Conservation (phyloP, 768 basidiomycete genomes). For the Suillus bovinus region DNA sequence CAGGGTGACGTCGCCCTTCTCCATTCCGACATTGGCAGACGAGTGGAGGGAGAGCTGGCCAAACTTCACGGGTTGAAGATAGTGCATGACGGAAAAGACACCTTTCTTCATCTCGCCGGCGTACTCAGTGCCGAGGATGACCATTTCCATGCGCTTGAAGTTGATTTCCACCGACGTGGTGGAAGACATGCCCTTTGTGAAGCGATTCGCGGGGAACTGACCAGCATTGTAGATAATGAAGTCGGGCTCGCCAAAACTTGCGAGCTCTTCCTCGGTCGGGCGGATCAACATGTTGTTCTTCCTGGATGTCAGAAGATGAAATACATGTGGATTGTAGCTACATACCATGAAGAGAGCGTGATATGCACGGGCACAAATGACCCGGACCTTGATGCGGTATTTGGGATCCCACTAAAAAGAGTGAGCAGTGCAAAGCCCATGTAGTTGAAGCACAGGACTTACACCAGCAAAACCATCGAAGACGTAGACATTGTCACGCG, state of each 20-base stretch:
- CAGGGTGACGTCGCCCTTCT: constrained; percentile 89
- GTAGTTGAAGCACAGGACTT: constrained; percentile 25
- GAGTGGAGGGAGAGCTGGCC: constrained; percentile 98
- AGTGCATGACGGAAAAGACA: constrained; percentile 99
- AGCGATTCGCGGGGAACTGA: constrained; percentile 99
- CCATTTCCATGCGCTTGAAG: constrained; percentile 99
- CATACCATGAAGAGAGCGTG: constrained; percentile 97
- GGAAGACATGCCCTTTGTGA: constrained; percentile 99
- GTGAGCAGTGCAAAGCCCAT: constrained; percentile 4
- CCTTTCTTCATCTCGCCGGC: constrained; percentile 99
- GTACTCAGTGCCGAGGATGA: constrained; percentile 97
- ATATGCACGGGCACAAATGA: constrained; percentile 97
- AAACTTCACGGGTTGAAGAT: constrained; percentile 98
- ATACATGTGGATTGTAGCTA: constrained; percentile 22
- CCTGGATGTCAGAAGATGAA: constrained; percentile 12
- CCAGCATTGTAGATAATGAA: constrained; percentile 99
- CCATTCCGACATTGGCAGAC: constrained; percentile 92
- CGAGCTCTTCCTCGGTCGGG: constrained; percentile 92
- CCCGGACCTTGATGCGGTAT: constrained; percentile 99
- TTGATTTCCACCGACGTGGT: constrained; percentile 99
- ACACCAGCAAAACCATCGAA: constrained; percentile 95
- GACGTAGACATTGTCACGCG: constrained; percentile 96
- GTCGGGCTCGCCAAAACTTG: constrained; percentile 94
- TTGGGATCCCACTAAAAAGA: constrained; percentile 89
- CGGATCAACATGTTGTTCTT: constrained; percentile 99